Conservation (phyloP, 805 yeast species). For the Hanseniaspora valbyensis region DNA sequence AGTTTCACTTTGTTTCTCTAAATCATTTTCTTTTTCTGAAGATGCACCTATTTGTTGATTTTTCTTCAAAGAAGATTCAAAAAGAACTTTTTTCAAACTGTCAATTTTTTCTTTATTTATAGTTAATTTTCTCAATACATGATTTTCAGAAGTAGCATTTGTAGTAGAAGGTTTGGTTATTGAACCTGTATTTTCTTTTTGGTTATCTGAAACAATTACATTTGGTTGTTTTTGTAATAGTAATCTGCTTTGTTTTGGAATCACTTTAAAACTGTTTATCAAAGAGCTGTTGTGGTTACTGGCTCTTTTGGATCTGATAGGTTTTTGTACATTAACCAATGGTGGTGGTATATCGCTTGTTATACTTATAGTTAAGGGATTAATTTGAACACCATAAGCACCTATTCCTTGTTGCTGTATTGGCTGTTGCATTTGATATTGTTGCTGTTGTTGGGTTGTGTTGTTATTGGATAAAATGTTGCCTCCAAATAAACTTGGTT, state of each 20-base stretch:
- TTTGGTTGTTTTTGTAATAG: background rate
- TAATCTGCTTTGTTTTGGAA: background rate
- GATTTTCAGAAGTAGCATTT: background rate
- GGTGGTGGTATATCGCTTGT: constrained; percentile 6
- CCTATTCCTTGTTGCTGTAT: background rate
- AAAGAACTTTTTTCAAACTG: background rate
- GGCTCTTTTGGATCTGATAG: background rate
- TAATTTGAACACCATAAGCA: constrained; percentile 9
- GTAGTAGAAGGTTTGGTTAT: background rate
- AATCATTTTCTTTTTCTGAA: background rate
- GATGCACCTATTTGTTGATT: too few relatives aligned
- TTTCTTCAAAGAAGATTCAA: too few relatives aligned
- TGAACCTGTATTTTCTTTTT: background rate
- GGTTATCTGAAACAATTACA: background rate
- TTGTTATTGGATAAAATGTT: background rate
- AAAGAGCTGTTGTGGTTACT: background rate
- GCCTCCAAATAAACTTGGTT: background rate
- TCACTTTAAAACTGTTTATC: background rate
- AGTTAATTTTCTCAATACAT: background rate
- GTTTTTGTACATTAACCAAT: background rate
- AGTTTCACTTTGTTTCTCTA: background rate
- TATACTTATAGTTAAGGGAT: constrained; percentile 5
- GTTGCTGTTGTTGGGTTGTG: too few relatives aligned
- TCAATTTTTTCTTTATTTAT: constrained; percentile 21
- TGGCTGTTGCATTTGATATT: background rate